Conservation (phyloP, 805 yeast genomes). For the Kuraishia ogatae region DNA sequence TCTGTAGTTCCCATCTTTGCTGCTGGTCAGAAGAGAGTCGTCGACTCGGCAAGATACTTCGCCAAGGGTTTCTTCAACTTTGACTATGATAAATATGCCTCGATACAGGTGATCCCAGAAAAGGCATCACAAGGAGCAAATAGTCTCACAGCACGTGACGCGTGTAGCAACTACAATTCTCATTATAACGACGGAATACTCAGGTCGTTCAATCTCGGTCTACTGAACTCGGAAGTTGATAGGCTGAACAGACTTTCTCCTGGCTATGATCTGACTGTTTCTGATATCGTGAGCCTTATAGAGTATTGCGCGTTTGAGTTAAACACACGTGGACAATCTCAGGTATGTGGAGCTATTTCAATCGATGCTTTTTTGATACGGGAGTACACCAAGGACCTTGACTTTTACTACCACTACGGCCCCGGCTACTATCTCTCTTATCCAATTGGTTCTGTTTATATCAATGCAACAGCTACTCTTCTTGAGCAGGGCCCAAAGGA, state of each 20-base stretch:
- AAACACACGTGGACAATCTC: constrained; percentile 58
- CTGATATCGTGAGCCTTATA: constrained; percentile 46
- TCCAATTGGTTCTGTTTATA: constrained; percentile 53
- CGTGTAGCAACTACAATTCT: constrained; percentile 29
- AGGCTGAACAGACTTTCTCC: constrained; percentile 50
- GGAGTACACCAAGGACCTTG: constrained; percentile 52
- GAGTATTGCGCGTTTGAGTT: constrained; percentile 69
- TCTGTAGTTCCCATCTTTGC: constrained; percentile 40
- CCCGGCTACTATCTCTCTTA: constrained; percentile 52
- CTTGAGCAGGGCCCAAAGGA: constrained; percentile 10
- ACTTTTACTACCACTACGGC: constrained; percentile 53
- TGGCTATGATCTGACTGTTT: constrained; percentile 39
- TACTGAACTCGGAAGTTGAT: constrained; percentile 43
- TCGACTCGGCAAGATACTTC: constrained; percentile 45
- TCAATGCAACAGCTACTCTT: constrained; percentile 31
- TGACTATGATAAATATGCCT: constrained; percentile 27
- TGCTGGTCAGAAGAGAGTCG: constrained; percentile 45
- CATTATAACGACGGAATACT: constrained; percentile 12
- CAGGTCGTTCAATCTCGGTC: constrained; percentile 22
- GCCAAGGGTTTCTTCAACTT: constrained; percentile 50
- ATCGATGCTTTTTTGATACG: constrained; percentile 55
- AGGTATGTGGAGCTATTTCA: constrained; percentile 61
- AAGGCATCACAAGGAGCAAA: constrained; percentile 42
- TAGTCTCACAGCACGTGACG: constrained; percentile 46
- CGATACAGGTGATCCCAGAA: constrained; percentile 37